Base-by-base conservation (phyloP, 306 rosid genomes). In the Vachellia pachyceras region DNA sequence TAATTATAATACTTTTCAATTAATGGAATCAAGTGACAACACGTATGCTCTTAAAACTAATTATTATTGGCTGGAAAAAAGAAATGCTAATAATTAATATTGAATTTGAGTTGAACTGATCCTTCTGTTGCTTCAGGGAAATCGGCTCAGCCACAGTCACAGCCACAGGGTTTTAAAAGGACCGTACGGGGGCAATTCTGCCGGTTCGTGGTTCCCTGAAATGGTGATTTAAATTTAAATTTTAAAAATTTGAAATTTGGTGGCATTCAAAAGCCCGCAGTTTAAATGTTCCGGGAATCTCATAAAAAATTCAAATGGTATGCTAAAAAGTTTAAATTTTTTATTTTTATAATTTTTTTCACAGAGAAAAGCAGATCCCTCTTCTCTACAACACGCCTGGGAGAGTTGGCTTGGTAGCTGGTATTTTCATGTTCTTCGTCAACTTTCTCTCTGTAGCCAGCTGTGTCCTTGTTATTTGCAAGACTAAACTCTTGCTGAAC, bases 361-460 rank as follows among this genome's bases (percentile, higher is more conserved):
- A 66, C 71, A 49, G 80, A 64, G 54, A 71, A 80, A 91, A 90
- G 94, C 84, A 84, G 89, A 76, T 79, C 78, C 89, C 36, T 87
- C 88, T 40, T 87, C 89, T 88, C 81, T 85, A 67, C 82, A 42
- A 67, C 82, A 42, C 67, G 76, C 79, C 72, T 69, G 18, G 42
- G 66, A 80, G 80, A 44, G 71, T 81, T 77, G 50, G 77, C 49
- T 18, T 36, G 22, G 14, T 68, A 79, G 36, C 10, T 18, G 22
- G 14, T 68, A 79, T 79, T 65, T 73, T 20, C 60, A 22, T 57
- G 3, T 57, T 76, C 60, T 76, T 78, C 73, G 35, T 58, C 69
- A 79, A 39, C 84, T n/a, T n/a, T 82, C 87, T 88, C 84, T 78
- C 78, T 71, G 80, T 58, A 83, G 87, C 90, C 88, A 87, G 88